Base-by-base conservation (phyloP, 2,329 filamentous ascomycete genomes). In the Claviceps monticola region DNA sequence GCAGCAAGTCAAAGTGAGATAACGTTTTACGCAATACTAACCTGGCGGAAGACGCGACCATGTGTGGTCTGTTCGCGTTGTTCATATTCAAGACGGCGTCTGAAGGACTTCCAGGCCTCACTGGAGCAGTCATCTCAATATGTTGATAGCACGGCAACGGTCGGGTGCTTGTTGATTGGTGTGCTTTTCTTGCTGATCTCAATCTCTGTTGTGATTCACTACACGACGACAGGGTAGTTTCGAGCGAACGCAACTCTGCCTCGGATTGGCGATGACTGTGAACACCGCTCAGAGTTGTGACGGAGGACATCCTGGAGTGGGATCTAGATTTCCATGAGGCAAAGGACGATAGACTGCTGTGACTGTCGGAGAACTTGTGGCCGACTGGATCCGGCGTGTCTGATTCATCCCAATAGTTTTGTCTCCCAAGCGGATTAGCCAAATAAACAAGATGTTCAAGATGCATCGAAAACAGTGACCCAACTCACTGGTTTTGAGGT, bases 261-360 rank as follows among this genome's bases (percentile, higher is more conserved):
- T 66, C 55, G 5, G 66, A 60, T 9, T 64, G 58, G 14, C 60
- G 61, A 42, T 68, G 58, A 13, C 64, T 60, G 52, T 68, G 66
- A 7, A 66, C 61, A 9, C 71, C 70, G 49, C 71, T 71, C 21
- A 74, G 66, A 0, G 74, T 78, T 1, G 76, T 78, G 44, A 73
- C 66, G 0, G 76, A 79, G 1, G 76, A 78, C 48, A 76, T 68
- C 39, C 75, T 68, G 2, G 76, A 79, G 58, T 79, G 74, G 0
- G 68, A 66, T 14, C 65, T 63, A 1, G 73, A 75, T 1, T 66
- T 69, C 2, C 74, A 71, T 2, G 73, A 73, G 17, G 69, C 68
- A 58, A 72, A 72, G 1, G 72, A 75, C 3, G 74, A 74, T 16
- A 76, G 61, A 51, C 73, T 79, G 66, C 74, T 75, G 50, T 71